phyloP scores from a whole-genome alignment of 306 rosid genomes.

The Casuarina cunninghamiana region DNA sequence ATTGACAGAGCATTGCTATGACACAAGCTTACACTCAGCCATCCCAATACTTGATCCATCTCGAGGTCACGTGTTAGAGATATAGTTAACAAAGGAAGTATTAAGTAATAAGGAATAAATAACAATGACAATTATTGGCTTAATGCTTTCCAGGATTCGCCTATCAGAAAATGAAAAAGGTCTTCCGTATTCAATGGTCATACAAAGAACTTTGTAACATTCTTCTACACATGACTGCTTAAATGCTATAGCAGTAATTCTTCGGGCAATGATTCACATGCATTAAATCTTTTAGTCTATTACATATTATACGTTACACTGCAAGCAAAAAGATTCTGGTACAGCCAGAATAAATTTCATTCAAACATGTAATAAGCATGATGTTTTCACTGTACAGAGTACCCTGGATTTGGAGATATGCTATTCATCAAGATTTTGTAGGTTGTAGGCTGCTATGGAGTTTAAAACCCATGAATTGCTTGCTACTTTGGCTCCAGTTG shows the following conservation, averaged over 20 bases:
- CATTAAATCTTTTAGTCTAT: neutral
- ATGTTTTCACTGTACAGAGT: slow-evolving; percentile 8
- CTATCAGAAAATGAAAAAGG: neutral
- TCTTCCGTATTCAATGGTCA: neutral
- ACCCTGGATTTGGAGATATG: slow-evolving; percentile 7
- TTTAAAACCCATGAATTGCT: slow-evolving; percentile 81
- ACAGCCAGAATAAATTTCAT: neutral
- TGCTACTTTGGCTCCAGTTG: slow-evolving; percentile 61
- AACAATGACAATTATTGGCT: neutral
- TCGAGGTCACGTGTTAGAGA: too few relatives aligned
- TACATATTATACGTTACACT: neutral
- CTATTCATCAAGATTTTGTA: slow-evolving; percentile 49
- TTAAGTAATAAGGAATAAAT: too few relatives aligned
- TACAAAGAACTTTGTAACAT: too few relatives aligned
- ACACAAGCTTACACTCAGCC: too few relatives aligned
- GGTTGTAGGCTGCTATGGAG: slow-evolving; percentile 85
- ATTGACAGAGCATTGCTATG: too few relatives aligned
- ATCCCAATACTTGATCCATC: too few relatives aligned
- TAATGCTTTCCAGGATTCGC: neutral
- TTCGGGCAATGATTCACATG: neutral
- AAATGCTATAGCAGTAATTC: neutral
- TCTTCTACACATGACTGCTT: too few relatives aligned
- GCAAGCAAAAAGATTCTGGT: neutral
- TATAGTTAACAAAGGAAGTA: neutral
- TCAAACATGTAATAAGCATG: neutral